Base-by-base conservation (phyloP, 2,329 filamentous ascomycete species). In the Cercospora nicotianae region DNA sequence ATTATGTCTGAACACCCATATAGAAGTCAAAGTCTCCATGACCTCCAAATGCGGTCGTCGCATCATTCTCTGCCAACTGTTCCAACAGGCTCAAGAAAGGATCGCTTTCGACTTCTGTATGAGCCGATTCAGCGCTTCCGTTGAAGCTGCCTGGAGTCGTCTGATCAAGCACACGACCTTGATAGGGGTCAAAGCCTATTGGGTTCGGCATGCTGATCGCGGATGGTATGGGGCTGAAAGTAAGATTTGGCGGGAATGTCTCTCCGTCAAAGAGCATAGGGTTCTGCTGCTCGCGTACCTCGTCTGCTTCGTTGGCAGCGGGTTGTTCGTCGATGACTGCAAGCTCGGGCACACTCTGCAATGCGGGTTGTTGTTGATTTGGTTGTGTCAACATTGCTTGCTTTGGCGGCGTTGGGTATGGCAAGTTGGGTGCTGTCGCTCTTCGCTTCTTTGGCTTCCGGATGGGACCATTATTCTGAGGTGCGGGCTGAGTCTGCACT, bases 21-120 rank as follows among this genome's bases (percentile, higher is more conserved):
- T 94, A 94, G 79, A 92, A 94, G 77, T 94, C 91, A 74, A 95
- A 81, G 75, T 94, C 91, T 71, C 86, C 90, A 12, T 90, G 90
- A 9, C 89, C 87, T 0, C 89, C 91, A 28, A 72, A 68, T 62
- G 87, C 83, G 51, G 28, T 55, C 13, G 84, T 83, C 63, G 91
- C 86, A 79, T 94, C 91, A 74, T 92, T 93, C 79, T 95, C 91
- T 0, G 91, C 92, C 67, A 95, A 83, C 79, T 95, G 91, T 77
- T 95, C 92, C 39, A 95, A 81, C 51, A 95, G 80, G 69, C 87
- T 91, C 48, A 95, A 79, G 75, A 96, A 95, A 0, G 92, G 91
- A 75, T 95, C 92, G 73, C 91, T 93, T 72, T 94, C 91, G 20
- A 76, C 74, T 68, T 82, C 81, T 23, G 80, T 81, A 60, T 81